Evolutionary conservation across 1,139 yeast species (phyloP).

Genomic region (Spathaspora jeffriesii): DNA sequence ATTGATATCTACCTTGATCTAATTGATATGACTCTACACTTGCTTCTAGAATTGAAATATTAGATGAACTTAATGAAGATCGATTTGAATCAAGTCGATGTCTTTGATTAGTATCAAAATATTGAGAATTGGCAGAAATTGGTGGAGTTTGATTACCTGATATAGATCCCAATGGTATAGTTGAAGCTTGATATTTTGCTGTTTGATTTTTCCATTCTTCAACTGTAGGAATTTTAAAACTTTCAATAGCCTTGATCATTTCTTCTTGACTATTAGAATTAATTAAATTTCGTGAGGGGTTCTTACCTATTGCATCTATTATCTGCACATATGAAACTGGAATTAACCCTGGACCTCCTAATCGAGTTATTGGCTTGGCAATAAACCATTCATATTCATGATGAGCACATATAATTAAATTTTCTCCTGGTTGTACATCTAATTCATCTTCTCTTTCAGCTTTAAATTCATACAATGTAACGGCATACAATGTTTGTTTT

Average conservation of each 20-base stretch:
- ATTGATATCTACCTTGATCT: conserved; percentile 91
- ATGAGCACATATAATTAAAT: conserved; percentile 91
- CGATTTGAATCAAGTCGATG: conserved; percentile 23
- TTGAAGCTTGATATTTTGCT: conserved; percentile 90
- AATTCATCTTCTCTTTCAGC: conserved; percentile 93
- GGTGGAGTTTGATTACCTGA: conserved; percentile 25
- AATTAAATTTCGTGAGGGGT: conserved; percentile 25
- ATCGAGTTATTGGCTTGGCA: conserved; percentile 91
- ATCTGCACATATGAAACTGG: conserved; percentile 91
- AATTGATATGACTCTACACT: conserved; percentile 80
- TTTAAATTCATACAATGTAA: conserved; percentile 70
- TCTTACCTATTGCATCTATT: conserved; percentile 63
- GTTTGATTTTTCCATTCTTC: conserved; percentile 95
- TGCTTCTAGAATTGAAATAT: conserved; percentile 52
- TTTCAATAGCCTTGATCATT: conserved; percentile 42
- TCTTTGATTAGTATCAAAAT: conserved; percentile 24
- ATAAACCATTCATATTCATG: conserved; percentile 97
- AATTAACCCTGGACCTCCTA: conserved; percentile 97
- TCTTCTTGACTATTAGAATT: conserved; percentile 24
- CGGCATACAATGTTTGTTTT: conserved; percentile 45
- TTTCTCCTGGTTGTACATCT: conserved; percentile 82
- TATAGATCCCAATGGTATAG: conserved; percentile 70
- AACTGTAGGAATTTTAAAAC: conserved; percentile 80
- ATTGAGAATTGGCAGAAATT: conserved; percentile 38
- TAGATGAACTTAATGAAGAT: conserved; percentile 33